Percentiles rank a stretch among this genome's conserved stretches.
Conservation (phyloP, 73 alveolate genomes). For the Paraurostyla sp. region DNA sequence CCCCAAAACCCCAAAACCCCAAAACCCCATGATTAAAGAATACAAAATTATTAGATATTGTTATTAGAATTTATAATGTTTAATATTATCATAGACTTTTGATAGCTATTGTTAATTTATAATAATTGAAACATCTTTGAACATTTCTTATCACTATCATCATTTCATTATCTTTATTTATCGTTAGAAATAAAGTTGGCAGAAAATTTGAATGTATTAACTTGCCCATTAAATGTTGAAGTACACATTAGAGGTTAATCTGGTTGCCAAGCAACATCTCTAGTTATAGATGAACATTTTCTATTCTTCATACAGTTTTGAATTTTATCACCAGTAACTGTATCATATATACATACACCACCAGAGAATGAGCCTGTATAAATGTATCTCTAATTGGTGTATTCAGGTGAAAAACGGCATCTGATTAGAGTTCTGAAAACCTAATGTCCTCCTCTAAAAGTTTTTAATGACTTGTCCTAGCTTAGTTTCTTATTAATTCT, state of each 20-base stretch:
- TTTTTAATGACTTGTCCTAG: background rate
- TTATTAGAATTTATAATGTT: too few species aligned
- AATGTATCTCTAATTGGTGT: background rate
- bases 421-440: background rate
- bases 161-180: too few species aligned
- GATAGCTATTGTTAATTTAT: too few species aligned
- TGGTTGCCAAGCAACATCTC: conserved; percentile 35
- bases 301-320: background rate
- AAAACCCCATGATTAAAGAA: too few species aligned
- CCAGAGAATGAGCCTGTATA: conserved; percentile 18
- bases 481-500: background rate
- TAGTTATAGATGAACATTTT: background rate
- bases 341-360: background rate
- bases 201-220: background rate
- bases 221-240: background rate
- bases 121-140: too few species aligned
- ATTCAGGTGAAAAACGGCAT: conserved; percentile 1
- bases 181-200: too few species aligned
- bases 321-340: background rate
- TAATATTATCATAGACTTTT: too few species aligned
- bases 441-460: background rate
- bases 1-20: too few species aligned
- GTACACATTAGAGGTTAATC: background rate
- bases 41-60: too few species aligned
- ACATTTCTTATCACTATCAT: too few species aligned